Evolutionary conservation across 2,329 filamentous ascomycete genomes (phyloP), one percentile per base, ranked within the genome.

Genomic region (Parafenestella ontariensis): DNA sequence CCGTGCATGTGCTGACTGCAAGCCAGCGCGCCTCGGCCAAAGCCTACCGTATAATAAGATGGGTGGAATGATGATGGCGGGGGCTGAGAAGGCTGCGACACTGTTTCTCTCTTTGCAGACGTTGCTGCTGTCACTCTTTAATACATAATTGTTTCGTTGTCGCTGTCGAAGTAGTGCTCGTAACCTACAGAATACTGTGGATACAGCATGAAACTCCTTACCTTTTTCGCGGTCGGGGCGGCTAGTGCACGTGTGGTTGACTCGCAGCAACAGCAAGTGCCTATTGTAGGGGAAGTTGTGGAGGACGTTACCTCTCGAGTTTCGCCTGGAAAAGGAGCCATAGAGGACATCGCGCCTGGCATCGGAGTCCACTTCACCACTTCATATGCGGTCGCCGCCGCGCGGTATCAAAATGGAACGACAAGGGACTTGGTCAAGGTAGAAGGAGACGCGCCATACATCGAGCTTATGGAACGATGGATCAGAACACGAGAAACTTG

Each of bases 291-390:
- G 6, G 15, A 29, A 18, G 18, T 23, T 11, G 36, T 40, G 9
- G 23, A 43, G 17, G 41, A 29, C n/a, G 24, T 17, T 29, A 6
- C 7, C 8, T 11, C 41, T 5, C 23, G 20, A 13, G 6, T 17
- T 10, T 15, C 10, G 24, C 11, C n/a, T 18, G 40, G 11, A 28
- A 23, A 26, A 43, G 26, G 29, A 9, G 9, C n/a, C 8, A 10
- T 18, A 20, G n/a, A 59, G n/a, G 43, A 57, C 23, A 20, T 24
- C 31, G 34, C 46, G 11, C 58, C 62, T 9, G 61, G 49, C 23
- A 57, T 71, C 40, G 68, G 68, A 10, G 50, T 71, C 15, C 68
- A 71, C 44, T 70, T 71, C 21, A 67, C 68, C 11, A 66, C 61
- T 2, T 67, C 64, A 33, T 64, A 69, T 48, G 67, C 67, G 20